These are phyloP conservation scores for Xylaria sp. DNA, from an alignment of 2,329 filamentous ascomycete species.

Conservation along the genomic window DNA sequence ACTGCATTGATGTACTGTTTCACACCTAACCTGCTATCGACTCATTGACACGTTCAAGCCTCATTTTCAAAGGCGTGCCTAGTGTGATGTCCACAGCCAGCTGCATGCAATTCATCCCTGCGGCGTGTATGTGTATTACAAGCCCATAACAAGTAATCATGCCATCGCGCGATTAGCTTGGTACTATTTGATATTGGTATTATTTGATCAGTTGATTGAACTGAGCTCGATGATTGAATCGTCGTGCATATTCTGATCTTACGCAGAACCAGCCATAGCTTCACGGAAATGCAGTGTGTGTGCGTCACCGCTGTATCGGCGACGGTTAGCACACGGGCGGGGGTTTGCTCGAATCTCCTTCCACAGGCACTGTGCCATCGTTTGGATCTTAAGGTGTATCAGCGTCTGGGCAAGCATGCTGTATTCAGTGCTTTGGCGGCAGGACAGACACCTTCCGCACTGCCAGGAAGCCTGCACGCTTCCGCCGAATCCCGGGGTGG, in stretches of 20 bases:
- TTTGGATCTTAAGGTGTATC: not conserved
- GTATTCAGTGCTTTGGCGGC: not conserved
- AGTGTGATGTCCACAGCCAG: not conserved
- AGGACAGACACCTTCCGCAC: not conserved
- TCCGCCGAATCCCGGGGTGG: not conserved
- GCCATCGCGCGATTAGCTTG: not conserved
- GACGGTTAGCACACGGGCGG: not conserved
- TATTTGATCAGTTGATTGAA: not conserved
- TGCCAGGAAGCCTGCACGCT: not conserved
- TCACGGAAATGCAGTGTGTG: not conserved
- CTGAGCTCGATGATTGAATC: not conserved
- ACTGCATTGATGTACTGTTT: not conserved
- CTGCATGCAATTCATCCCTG: not conserved
- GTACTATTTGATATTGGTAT: not conserved
- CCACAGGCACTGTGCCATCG: not conserved
- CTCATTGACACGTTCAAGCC: not conserved
- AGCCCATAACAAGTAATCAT: not conserved
- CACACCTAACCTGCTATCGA: not conserved
- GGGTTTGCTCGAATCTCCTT: not conserved
- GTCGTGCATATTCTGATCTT: not conserved
- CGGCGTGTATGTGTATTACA: not conserved
- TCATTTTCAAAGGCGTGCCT: not conserved
- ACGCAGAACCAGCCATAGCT: not conserved
- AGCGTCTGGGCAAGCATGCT: not conserved
- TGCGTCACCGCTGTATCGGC: not conserved